A percentile compares a stretch with the other conserved stretches of the same genome.
These are phyloP conservation scores for Neurospora hispaniola DNA, from an alignment of 495 filamentous ascomycete genomes.

Conservation along the genomic window DNA sequence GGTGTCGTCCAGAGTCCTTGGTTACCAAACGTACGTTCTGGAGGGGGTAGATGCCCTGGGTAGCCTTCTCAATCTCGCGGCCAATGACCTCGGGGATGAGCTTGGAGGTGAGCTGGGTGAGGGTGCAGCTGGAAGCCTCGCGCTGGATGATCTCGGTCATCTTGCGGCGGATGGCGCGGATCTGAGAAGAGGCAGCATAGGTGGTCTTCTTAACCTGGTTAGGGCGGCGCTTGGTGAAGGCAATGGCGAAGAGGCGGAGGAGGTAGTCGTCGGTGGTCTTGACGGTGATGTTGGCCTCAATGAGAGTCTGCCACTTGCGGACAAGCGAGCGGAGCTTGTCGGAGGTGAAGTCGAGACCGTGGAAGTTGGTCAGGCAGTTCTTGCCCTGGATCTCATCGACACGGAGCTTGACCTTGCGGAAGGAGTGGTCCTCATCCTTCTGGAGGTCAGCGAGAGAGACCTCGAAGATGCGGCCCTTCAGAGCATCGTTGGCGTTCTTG, in stretches of 20 bases:
- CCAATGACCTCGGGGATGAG: constrained; percentile 98
- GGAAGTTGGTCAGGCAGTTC: constrained; percentile 99
- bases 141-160: constrained; percentile 98
- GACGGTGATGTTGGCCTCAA: constrained; percentile 98
- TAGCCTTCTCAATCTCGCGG: constrained; percentile 98
- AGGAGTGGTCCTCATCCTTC: constrained; percentile 98
- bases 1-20: neutral
- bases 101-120: constrained; percentile 92
- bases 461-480: constrained; percentile 98
- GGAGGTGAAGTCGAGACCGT: constrained; percentile 98
- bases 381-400: constrained; percentile 99
- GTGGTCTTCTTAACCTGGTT: constrained; percentile 99
- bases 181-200: constrained; percentile 91
- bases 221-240: constrained; percentile 95
- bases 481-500: constrained; percentile 97
- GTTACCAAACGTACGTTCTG: constrained; percentile 70
- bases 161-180: constrained; percentile 95
- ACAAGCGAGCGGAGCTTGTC: constrained; percentile 98
- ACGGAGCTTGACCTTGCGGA: constrained; percentile 98
- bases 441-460: constrained; percentile 97
- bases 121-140: constrained; percentile 85
- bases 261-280: constrained; percentile 99
- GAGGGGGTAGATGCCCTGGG: constrained; percentile 97
- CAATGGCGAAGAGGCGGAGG: constrained; percentile 93
- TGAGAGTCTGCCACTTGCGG: constrained; percentile 98